Evolutionary conservation across 306 rosid species (phyloP).

Genomic region (peach (Prunus persica)): Prunus_persica_NCBIv2 NC_034012.1:5579001-5579500

Average conservation of each 20-base stretch:
- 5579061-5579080: conserved; percentile 62
- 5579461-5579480: too few relatives aligned
- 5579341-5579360: too few relatives aligned
- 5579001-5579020: conserved; percentile 57
- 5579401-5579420: too few relatives aligned
- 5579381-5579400: too few relatives aligned
- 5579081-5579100: conserved; percentile 64
- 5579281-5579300: too few relatives aligned
- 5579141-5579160: not conserved
- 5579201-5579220: not conserved
- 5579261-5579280: too few relatives aligned
- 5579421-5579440: too few relatives aligned
- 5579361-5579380: too few relatives aligned
- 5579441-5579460: too few relatives aligned
- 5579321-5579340: too few relatives aligned
- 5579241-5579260: conserved; percentile 7
- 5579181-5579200: not conserved
- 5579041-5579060: conserved; percentile 51
- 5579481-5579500: too few relatives aligned
- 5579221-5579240: conserved; percentile 9
- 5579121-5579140: not conserved
- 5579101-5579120: conserved; percentile 46
- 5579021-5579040: conserved; percentile 47
- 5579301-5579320: too few relatives aligned
- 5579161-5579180: not conserved